phyloP scores from a whole-genome alignment of 2,329 filamentous ascomycete genomes.

The Teratosphaeria nubilosa region DNA sequence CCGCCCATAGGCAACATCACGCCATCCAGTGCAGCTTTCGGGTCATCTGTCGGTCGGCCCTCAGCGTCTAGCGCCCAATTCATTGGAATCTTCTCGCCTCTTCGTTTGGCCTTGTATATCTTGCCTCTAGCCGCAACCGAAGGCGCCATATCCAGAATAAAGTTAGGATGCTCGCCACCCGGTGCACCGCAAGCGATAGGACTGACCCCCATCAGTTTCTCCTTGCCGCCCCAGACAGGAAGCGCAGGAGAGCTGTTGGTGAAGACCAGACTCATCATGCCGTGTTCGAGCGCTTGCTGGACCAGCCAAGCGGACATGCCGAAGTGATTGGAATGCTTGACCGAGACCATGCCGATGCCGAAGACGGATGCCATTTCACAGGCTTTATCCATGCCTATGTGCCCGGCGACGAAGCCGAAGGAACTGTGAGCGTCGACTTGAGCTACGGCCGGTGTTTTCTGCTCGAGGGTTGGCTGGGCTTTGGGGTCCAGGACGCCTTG shows the following conservation, averaged over 20 bases:
- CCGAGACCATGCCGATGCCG: constrained; percentile 65
- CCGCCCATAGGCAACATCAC: constrained; percentile 83
- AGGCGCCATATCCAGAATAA: constrained; percentile 68
- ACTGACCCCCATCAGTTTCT: constrained; percentile 62
- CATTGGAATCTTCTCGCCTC: constrained; percentile 57
- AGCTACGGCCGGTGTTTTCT: constrained; percentile 61
- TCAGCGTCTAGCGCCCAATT: constrained; percentile 69
- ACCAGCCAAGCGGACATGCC: constrained; percentile 77
- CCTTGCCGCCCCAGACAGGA: constrained; percentile 58
- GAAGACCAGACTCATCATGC: constrained; percentile 54
- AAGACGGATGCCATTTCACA: constrained; percentile 54
- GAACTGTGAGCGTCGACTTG: constrained; percentile 59
- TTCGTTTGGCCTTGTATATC: constrained; percentile 58
- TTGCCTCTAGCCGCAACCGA: constrained; percentile 61
- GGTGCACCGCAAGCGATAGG: constrained; percentile 70
- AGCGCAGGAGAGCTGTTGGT: constrained; percentile 58
- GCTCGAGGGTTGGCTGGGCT: constrained; percentile 48
- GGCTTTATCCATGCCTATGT: constrained; percentile 55
- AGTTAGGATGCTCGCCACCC: constrained; percentile 46
- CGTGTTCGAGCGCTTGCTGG: constrained; percentile 62
- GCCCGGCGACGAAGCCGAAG: constrained; percentile 65
- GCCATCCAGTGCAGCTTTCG: constrained; percentile 58
- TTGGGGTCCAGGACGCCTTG: constrained; percentile 55
- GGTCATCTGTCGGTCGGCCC: constrained; percentile 46
- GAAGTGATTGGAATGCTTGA: constrained; percentile 72